Base-by-base conservation (phyloP, 495 filamentous ascomycete species). In the Hypoxylon perforatum region DNA sequence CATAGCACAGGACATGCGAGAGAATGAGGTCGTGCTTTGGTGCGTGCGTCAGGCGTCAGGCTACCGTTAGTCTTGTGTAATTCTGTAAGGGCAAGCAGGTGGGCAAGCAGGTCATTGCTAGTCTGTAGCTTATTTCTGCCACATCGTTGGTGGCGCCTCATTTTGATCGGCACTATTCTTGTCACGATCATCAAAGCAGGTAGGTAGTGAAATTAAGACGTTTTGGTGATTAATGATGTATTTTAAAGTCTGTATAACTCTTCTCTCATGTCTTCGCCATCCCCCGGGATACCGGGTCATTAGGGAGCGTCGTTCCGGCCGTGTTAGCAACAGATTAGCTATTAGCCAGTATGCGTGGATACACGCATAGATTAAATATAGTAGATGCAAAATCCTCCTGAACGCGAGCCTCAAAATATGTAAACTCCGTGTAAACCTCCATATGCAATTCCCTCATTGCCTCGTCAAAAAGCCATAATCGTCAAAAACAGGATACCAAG, bases 291-390 rank as follows among this genome's bases (percentile, higher is more conserved):
- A 63, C 44, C 53, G 52, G 59, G 65, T 50, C 28, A 21, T n/a
- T 35, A 69, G 46, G 61, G 66, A 69, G 61, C 23, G 66, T 69
- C 50, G 12, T 57, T 57, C 52, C 61, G 55, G 59, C 35, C 55
- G 18, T 64, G 41, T 54, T 44, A 51, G 44, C 61, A 48, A 64
- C 50, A 47, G 57, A 69, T 69, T 69, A 64, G 56, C 22, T n/a
- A 49, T 25, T 49, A 49, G 39, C 48, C 59, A 61, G 59, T 57
- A 61, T 61, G 66, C 66, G 57, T 61, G 19, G 18, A 69, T 69
- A 61, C 30, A 61, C 60, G 61, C 66, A 61, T 23, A 47, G 18
- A 49, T 53, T 41, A 17, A 50, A 50, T 47, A 21, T 36, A 44
- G 36, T 66, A 61, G 45, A 48, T 65, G 55, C 33, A 22, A 61